phyloP scores from a whole-genome alignment of 495 filamentous ascomycete genomes.

The Tuber microsphaerosporum region DNA sequence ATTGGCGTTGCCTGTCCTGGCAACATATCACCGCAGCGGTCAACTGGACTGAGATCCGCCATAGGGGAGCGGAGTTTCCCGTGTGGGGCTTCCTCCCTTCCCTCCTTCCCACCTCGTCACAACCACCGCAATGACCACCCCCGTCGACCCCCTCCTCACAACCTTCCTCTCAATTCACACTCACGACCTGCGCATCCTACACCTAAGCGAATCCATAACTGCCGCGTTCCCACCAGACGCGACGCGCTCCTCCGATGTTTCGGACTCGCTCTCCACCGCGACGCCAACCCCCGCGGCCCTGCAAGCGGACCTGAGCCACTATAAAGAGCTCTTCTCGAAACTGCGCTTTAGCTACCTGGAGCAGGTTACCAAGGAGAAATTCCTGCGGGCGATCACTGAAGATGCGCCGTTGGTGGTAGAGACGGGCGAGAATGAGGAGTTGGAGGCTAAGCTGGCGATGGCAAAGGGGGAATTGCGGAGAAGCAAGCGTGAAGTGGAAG shows the following conservation, averaged over 20 bases:
- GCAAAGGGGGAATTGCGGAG: slow-evolving; percentile 70
- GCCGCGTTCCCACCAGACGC: slow-evolving; percentile 6
- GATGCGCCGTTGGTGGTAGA: slow-evolving; percentile 80
- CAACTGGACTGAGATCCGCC: background rate
- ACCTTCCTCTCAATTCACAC: slow-evolving; percentile 21
- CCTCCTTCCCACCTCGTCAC: background rate
- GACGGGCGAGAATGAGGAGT: slow-evolving; percentile 69
- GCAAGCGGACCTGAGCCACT: slow-evolving; percentile 25
- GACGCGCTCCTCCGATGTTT: slow-evolving; percentile 20
- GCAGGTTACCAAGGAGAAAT: slow-evolving; percentile 74
- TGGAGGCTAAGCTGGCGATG: slow-evolving; percentile 62
- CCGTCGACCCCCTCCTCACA: slow-evolving; percentile 15
- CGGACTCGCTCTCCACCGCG: slow-evolving; percentile 8
- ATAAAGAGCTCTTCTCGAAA: slow-evolving; percentile 79
- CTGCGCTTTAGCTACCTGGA: slow-evolving; percentile 89
- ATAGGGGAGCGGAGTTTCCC: background rate
- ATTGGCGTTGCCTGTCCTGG: too few species aligned
- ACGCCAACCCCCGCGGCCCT: slow-evolving; percentile 20
- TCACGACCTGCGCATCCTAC: slow-evolving; percentile 26
- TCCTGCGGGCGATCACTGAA: slow-evolving; percentile 69
- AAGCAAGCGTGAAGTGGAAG: slow-evolving; percentile 71
- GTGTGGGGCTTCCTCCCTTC: background rate
- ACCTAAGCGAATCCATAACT: slow-evolving; percentile 25
- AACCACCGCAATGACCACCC: slow-evolving; percentile 6
- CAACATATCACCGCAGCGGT: background rate